Base-by-base conservation (phyloP, 768 basidiomycete genomes). In the Agaricus subrufescens region DNA sequence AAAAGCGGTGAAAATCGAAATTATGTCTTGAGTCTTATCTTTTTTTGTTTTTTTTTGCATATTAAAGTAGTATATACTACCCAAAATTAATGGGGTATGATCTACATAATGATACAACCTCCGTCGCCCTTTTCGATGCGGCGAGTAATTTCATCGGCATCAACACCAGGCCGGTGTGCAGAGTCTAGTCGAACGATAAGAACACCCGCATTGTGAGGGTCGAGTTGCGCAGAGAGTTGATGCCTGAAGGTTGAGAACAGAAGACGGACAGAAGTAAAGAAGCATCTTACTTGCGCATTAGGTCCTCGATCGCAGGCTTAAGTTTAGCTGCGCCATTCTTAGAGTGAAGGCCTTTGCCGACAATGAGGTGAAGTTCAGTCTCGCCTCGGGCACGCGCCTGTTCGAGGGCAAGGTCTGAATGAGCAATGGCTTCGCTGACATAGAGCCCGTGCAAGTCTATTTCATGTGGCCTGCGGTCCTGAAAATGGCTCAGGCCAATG, bases 311-410 rank as follows among this genome's bases (percentile, higher is more conserved):
- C 5, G 94, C 95, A 31, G 95, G 96, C 66, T 89, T 94, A 64
- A 98, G 79, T 73, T 96, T 98, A 0, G 91, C 89, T 5, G 81
- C 76, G 46, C 87, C 85, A 3, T 80, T 79, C 27, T 77, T 71
- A 15, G 90, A 93, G 69, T 98, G 96, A 29, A 94, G 73, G 9
- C 94, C 94, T 71, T 94, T 96, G 83, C 94, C 94, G 54, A 96
- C 94, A 60, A 98, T 96, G 56, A 98, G 70, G 56, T 81, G 78
- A 5, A 98, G 66, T 63, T 91, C 80, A 4, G 73, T 61, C 56
- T 87, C 79, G 2, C 89, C 89, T 31, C 78, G 71, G 30, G 66
- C 69, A 54, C 85, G 86, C 12, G 90, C 92, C 34, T 80, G 72
- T 64, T 82, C 72, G 27, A 97, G 80, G 11, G 88, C 86, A 25